Conservation (phyloP, 345 rosid species). For the Nasturtium officinale region DNA sequence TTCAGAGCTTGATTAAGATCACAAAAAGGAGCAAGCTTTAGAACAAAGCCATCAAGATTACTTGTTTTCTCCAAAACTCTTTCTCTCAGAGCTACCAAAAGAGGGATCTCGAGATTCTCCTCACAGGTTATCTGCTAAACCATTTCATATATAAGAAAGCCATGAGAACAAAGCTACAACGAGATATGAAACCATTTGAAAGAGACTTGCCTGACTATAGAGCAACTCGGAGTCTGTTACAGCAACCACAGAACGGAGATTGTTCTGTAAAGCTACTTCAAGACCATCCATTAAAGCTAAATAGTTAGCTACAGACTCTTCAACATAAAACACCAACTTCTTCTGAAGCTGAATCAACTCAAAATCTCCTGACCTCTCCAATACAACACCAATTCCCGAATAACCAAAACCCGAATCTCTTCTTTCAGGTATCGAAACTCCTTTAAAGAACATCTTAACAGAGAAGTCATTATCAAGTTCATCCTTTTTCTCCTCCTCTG, state of each 20-base stretch:
- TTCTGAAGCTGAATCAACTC: conserved; percentile 83
- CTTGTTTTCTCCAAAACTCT: conserved; percentile 66
- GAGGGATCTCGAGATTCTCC: conserved; percentile 65
- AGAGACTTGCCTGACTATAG: conserved; percentile 62
- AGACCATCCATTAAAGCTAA: conserved; percentile 90
- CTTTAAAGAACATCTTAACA: conserved; percentile 86
- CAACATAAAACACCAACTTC: conserved; percentile 81
- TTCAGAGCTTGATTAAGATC: conserved; percentile 64
- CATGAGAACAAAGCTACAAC: conserved; percentile 22
- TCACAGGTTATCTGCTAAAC: conserved; percentile 60
- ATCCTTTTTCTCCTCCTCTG: conserved; percentile 47
- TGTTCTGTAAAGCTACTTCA: conserved; percentile 63
- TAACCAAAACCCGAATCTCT: conserved; percentile 65
- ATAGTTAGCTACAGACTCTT: conserved; percentile 81
- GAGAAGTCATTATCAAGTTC: conserved; percentile 68
- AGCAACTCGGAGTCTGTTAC: conserved; percentile 70
- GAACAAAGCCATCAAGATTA: conserved; percentile 66
- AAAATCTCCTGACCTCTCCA: conserved; percentile 60
- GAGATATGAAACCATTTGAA: conserved; percentile 15
- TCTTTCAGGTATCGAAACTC: conserved; percentile 58
- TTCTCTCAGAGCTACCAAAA: conserved; percentile 74
- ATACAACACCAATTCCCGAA: conserved; percentile 86
- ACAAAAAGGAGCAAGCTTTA: conserved; percentile 58
- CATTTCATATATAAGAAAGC: conserved; percentile 12
- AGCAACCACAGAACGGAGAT: conserved; percentile 64